Evolutionary conservation across 768 basidiomycete species (phyloP), one percentile per base, ranked within the genome.

Genomic region (Phlegmacium glaucopus): DNA sequence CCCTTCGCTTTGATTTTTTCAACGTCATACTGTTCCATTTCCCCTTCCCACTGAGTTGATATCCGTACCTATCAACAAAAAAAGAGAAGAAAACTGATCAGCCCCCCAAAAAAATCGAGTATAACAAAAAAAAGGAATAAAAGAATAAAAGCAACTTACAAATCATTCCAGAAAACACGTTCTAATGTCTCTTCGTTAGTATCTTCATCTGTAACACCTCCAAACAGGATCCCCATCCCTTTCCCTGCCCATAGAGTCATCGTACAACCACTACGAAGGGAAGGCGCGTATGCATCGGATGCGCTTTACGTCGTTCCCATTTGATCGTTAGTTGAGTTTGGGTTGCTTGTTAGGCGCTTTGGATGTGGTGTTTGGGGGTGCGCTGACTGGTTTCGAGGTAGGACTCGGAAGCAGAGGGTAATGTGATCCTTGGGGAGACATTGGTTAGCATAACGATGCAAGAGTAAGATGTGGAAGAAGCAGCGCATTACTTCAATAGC

Each of bases 131-230:
- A 6, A 27, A n/a, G 13, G 27, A n/a, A 18, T 11, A 39, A 42
- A 43, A 35, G 3, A 94, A 53, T n/a, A n/a, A n/a, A n/a, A n/a
- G n/a, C n/a, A n/a, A n/a, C n/a, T n/a, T n/a, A n/a, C n/a, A n/a
- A n/a, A 57, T 94, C 92, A 50, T 93, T 91, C 74, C 87, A 88
- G 62, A 95, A 95, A 2, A 84, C 74, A 50, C 87, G 90, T 48
- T 91, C 86, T 51, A 96, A 61, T 3, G 77, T 81, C 58, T 96
- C 94, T 62, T 95, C 94, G 30, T 78, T 77, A 15, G 74, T 82
- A 55, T 95, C 93, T 50, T 92, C 88, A 50, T 96, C 93, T 4
- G 82, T 86, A 0, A 94, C 93, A 12, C 77, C 93, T 9, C 93
- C 93, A 59, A 95, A 96, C 42, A 93, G 62, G 2, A 96, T 69